Percentiles rank a stretch among this genome's conserved stretches.
phyloP scores from a whole-genome alignment of 768 basidiomycete genomes.

The Lactifluus echinatus region DNA sequence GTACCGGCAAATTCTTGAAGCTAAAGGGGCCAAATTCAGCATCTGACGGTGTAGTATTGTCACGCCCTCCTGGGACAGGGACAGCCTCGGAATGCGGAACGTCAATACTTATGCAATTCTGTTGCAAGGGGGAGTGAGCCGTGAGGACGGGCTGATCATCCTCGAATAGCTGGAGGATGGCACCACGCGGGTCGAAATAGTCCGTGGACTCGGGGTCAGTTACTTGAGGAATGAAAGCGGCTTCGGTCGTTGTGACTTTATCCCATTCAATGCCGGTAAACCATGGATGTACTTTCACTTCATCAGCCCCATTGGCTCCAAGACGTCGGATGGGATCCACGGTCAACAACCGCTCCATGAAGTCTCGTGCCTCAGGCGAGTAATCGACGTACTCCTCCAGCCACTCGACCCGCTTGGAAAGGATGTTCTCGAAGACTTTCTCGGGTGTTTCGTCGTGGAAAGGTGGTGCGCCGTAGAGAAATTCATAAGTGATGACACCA shows the following conservation, averaged over 20 bases:
- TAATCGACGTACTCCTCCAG: conserved; percentile 89
- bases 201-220: conserved; percentile 98
- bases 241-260: conserved; percentile 78
- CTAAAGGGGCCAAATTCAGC: conserved; percentile 98
- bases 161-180: conserved; percentile 82
- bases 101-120: conserved; percentile 27
- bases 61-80: conserved; percentile 23
- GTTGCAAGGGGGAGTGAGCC: conserved; percentile 41
- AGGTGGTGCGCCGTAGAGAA: conserved; percentile 92
- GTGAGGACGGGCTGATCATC: conserved; percentile 68
- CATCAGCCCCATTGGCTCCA: conserved; percentile 79
- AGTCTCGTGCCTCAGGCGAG: conserved; percentile 78
- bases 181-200: conserved; percentile 96
- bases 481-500: conserved; percentile 97
- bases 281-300: conserved; percentile 90
- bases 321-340: conserved; percentile 72
- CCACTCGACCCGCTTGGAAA: conserved; percentile 92
- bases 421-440: conserved; percentile 96
- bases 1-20: conserved; percentile 91
- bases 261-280: conserved; percentile 91
- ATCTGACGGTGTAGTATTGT: conserved; percentile 45
- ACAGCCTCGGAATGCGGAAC: conserved; percentile 22
- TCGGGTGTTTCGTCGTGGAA: conserved; percentile 98
- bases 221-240: conserved; percentile 92
- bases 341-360: conserved; percentile 81